Base-by-base conservation (phyloP, 2,329 filamentous ascomycete genomes). In the Verticillium dahliae region DNA sequence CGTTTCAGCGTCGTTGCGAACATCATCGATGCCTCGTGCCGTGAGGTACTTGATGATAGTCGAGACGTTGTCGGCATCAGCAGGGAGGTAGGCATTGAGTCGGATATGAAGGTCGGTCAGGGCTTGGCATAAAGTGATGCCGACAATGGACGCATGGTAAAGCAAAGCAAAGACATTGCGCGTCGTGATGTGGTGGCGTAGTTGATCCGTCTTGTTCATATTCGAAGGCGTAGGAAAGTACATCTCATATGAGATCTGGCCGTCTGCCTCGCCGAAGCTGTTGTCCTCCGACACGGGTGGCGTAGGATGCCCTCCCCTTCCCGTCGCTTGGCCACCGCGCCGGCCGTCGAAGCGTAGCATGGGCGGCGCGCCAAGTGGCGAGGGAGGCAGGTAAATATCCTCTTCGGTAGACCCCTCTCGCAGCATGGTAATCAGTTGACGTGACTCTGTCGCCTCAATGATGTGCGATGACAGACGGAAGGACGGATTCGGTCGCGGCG, bases 131-230 rank as follows among this genome's bases (percentile, higher is more conserved):
- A 90, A 71, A 4, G 87, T 86, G 1, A 84, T 68, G 0, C 88
- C 88, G 2, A 90, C 87, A 0, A 90, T 77, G 0, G 87, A 87
- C 27, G 84, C 83, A 59, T 85, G 80, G 67, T 85, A 87, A 1
- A 90, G 72, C 38, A 90, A 73, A 0, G 87, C 88, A 66, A 91
- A 85, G 55, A 90, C 82, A 67, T 90, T 91, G 22, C 88, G 82
- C 1, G 87, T 88, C 0, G 88, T 87, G 56, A 90, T 79, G 65
- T 87, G 85, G 65, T 89, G 80, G 1, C 85, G 78, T 1, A 81
- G 77, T 60, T 80, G 81, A 52, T 80, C 82, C 18, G 72, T 72
- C 68, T 73, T 80, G 66, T 69, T 79, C 45, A 82, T 67, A 41
- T 81, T 78, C 1, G 77, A 65, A 0, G 85, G 85, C 0, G 85